Percentiles rank a stretch among this genome's conserved stretches.
phyloP scores from a whole-genome alignment of 345 rosid species.

The Murraya paniculata region DNA sequence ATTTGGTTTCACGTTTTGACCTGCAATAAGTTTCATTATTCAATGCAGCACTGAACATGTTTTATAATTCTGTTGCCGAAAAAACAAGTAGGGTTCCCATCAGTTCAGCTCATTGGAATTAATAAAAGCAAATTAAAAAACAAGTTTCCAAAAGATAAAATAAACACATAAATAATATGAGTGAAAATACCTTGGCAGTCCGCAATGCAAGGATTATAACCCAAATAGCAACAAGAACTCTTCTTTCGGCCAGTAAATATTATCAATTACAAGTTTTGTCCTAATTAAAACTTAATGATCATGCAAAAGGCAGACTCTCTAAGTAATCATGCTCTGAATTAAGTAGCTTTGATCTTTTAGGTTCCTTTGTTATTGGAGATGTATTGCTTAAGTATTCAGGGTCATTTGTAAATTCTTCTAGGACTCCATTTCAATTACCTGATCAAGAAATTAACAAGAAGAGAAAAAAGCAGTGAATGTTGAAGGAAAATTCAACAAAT shows the following conservation, averaged over 20 bases:
- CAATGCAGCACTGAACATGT: constrained; percentile 38
- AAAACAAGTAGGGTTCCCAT: neutral
- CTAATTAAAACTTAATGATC: constrained; percentile 33
- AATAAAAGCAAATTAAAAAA: neutral
- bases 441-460: neutral
- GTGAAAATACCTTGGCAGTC: constrained; percentile 40
- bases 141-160: neutral
- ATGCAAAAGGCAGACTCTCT: neutral
- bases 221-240: constrained; percentile 43
- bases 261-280: constrained; percentile 10
- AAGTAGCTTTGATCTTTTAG: constrained; percentile 18
- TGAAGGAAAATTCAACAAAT: no score
- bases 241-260: constrained; percentile 36
- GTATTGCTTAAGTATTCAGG: constrained; percentile 14
- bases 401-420: constrained; percentile 19
- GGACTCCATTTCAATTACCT: constrained; percentile 18
- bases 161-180: neutral
- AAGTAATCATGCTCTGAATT: neutral
- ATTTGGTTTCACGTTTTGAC: constrained; percentile 5
- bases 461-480: no score
- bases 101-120: constrained; percentile 3
- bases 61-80: constrained; percentile 30
- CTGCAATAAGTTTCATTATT: constrained; percentile 35
- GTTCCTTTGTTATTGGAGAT: constrained; percentile 11
- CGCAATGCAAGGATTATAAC: constrained; percentile 33